Evolutionary conservation across 768 basidiomycete species (phyloP).

Genomic region (Panaeolus papilionaceus): DNA sequence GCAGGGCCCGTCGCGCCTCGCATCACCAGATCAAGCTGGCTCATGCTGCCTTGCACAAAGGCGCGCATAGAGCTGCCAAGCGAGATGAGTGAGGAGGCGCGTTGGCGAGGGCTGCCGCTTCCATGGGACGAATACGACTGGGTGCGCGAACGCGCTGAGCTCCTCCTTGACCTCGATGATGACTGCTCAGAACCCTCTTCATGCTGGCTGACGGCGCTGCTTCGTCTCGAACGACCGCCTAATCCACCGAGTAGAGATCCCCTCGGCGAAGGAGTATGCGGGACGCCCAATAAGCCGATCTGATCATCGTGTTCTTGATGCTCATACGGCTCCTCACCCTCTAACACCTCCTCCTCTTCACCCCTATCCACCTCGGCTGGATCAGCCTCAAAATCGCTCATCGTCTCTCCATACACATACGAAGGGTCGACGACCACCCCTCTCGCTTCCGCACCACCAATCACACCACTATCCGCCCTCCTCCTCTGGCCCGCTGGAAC

Average conservation of each 20-base stretch:
- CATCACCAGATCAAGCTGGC: conserved; percentile 59
- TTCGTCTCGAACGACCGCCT: neutral
- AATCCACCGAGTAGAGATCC: conserved; percentile 43
- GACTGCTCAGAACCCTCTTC: conserved; percentile 34
- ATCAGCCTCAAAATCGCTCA: conserved; percentile 22
- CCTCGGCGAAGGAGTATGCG: conserved; percentile 42
- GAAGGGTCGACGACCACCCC: conserved; percentile 28
- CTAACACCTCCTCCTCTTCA: conserved; percentile 32
- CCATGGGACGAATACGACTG: conserved; percentile 44
- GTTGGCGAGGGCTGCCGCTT: conserved; percentile 38
- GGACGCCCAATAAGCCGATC: conserved; percentile 37
- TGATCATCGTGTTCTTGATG: conserved; percentile 34
- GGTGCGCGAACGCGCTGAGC: conserved; percentile 47
- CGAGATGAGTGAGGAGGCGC: conserved; percentile 55
- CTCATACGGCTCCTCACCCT: conserved; percentile 26
- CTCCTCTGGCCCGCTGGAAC: conserved; percentile 3
- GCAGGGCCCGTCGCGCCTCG: conserved; percentile 33
- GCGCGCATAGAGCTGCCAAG: conserved; percentile 57
- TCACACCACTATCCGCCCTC: conserved; percentile 31
- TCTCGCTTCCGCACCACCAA: neutral
- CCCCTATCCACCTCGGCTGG: conserved; percentile 30
- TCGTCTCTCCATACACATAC: conserved; percentile 27
- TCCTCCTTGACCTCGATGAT: conserved; percentile 31
- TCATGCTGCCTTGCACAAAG: conserved; percentile 67
- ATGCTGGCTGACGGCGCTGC: neutral